A percentile compares a stretch with the other conserved stretches of the same genome.
Conservation (phyloP, 2,329 filamentous ascomycete species). For the Zopfia rhizophila region DNA sequence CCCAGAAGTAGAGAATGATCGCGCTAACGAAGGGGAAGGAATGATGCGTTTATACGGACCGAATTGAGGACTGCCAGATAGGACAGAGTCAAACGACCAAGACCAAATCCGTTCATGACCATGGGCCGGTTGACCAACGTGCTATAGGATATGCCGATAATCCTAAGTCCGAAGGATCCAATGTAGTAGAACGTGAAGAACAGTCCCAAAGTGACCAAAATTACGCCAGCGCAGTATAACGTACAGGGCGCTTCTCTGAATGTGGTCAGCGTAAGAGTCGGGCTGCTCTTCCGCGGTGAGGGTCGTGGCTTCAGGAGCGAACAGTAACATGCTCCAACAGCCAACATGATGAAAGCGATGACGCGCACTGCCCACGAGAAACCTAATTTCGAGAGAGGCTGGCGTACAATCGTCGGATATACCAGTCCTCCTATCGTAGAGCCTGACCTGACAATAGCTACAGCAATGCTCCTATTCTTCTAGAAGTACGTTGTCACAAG, state of each 20-base stretch:
- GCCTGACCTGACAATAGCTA: conserved; percentile 69
- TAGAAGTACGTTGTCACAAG: conserved; percentile 66
- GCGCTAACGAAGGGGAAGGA: conserved; percentile 58
- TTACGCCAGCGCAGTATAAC: conserved; percentile 48
- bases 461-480: conserved; percentile 67
- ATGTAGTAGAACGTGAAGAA: conserved; percentile 61
- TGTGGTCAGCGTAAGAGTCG: conserved; percentile 54
- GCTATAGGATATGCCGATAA: conserved; percentile 59
- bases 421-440: conserved; percentile 71
- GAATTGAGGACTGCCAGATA: conserved; percentile 64
- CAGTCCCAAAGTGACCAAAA: conserved; percentile 46
- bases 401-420: conserved; percentile 66
- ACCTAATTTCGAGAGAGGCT: conserved; percentile 68
- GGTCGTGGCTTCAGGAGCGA: conserved; percentile 54
- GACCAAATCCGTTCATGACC: conserved; percentile 66
- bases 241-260: conserved; percentile 55
- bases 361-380: conserved; percentile 73
- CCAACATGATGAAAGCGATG: conserved; percentile 69
- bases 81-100: conserved; percentile 64
- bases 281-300: conserved; percentile 55
- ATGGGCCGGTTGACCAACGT: conserved; percentile 66
- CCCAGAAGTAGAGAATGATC: conserved; percentile 67
- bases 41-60: conserved; percentile 69
- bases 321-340: conserved; percentile 48
- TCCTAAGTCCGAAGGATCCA: conserved; percentile 51